A percentile compares a stretch with the other conserved stretches of the same genome.
Conservation (phyloP, 305 asterid species). For the Petunia hybrid region DNA sequence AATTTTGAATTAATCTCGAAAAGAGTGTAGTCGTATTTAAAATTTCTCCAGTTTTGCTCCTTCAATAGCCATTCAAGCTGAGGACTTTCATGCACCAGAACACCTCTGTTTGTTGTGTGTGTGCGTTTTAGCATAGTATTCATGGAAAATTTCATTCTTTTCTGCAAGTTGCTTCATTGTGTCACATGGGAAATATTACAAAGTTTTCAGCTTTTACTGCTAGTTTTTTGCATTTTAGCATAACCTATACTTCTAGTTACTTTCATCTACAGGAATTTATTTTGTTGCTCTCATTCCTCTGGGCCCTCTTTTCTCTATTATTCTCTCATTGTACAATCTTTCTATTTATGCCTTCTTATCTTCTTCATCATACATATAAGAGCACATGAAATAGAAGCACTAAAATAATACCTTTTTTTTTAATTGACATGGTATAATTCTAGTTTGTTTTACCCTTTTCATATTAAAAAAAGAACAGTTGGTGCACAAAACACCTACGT, state of each 20-base stretch:
- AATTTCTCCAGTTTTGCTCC: not conserved
- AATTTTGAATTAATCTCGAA: too few species aligned
- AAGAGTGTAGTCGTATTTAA: not conserved
- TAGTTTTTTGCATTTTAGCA: not conserved
- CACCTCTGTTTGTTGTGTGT: not conserved
- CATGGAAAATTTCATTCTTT: not conserved
- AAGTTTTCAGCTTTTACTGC: slow-evolving; percentile 14
- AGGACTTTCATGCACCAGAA: slow-evolving; percentile 20
- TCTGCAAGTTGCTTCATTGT: slow-evolving; percentile 19
- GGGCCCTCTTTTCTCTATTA: slow-evolving; percentile 1
- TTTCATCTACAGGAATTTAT: slow-evolving; percentile 5
- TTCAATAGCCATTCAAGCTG: not conserved
- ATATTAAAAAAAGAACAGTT: too few species aligned
- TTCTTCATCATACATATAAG: not conserved
- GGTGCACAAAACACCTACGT: too few species aligned
- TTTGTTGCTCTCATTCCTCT: not conserved
- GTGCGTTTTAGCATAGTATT: not conserved
- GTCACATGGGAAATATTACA: slow-evolving; percentile 16
- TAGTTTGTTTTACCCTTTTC: not conserved
- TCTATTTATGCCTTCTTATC: not conserved
- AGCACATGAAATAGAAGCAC: not conserved
- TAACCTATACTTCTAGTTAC: slow-evolving; percentile 3
- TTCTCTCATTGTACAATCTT: not conserved
- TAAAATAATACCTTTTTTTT: not conserved
- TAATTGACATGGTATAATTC: not conserved